phyloP scores from a whole-genome alignment of 2,329 filamentous ascomycete genomes.

The Paecilomyces sp. region DNA sequence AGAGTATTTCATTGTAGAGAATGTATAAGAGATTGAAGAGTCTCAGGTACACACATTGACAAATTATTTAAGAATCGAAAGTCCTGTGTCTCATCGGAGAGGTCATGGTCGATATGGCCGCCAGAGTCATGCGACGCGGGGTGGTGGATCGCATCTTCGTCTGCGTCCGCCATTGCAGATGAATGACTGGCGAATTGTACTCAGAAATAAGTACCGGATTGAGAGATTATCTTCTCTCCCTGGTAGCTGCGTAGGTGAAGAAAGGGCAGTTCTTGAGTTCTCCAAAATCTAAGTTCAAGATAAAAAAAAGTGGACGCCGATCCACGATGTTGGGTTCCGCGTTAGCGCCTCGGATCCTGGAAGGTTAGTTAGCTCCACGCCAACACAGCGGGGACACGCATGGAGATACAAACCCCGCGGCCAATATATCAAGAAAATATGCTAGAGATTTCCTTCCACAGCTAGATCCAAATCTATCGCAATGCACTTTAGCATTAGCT shows the following conservation, averaged over 20 bases:
- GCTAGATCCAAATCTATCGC: not conserved
- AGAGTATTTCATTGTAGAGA: conserved; percentile 30
- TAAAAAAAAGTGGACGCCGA: not conserved
- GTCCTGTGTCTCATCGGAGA: conserved; percentile 77
- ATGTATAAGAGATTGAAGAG: not conserved
- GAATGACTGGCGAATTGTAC: not conserved
- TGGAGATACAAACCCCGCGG: not conserved
- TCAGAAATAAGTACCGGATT: not conserved
- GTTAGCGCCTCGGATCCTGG: not conserved
- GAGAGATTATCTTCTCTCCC: not conserved
- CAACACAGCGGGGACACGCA: not conserved
- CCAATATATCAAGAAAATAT: not conserved
- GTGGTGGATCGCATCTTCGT: conserved; percentile 33
- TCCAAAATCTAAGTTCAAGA: not conserved
- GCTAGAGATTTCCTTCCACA: not conserved
- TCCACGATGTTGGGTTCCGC: not conserved
- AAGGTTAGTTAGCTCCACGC: not conserved
- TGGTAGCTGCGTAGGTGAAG: not conserved
- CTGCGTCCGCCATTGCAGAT: conserved; percentile 34
- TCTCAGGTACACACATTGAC: conserved; percentile 35
- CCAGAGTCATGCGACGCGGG: conserved; percentile 19
- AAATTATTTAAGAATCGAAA: conserved; percentile 65
- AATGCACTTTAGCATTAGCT: not conserved
- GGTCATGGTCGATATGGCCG: conserved; percentile 49
- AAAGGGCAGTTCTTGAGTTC: not conserved